Base-by-base conservation (phyloP, 2,329 filamentous ascomycete genomes). In the Bipolaris cookei region DNA sequence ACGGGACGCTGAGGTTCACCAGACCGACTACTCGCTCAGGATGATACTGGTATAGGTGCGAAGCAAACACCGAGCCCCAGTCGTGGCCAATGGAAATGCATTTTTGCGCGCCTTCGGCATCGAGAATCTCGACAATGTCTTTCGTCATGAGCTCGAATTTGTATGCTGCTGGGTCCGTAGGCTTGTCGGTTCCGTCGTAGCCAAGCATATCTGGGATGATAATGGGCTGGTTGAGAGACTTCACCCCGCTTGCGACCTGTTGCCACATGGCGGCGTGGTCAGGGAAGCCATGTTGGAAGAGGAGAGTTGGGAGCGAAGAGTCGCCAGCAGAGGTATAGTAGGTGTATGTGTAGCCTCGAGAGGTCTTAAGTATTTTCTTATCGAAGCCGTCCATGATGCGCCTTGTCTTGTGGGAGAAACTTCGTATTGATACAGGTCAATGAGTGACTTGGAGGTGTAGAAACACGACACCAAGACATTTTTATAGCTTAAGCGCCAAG, bases 211-310 rank as follows among this genome's bases (percentile, higher is more conserved):
- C 77, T 5, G 74, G 74, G 11, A 73, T 66, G 47, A 79, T 62
- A 56, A 79, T 71, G 30, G 77, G 74, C 64, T 80, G 74, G 48
- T 76, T 73, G 3, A 75, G 69, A 6, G 75, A 61, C n/a, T 77
- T 71, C 7, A 83, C 71, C 21, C 76, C 61, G 32, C 73, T 73
- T 16, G 80, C 69, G 16, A 82, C 65, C 28, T 76, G 72, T 10
- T 73, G 65, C 81, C 81, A 84, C 23, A 82, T 69, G 2, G 71
- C 69, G 0, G 81, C 79, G 37, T 74, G 69, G 59, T 83, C 81
- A 4, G 83, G 82, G 63, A 79, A 84, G 55, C 83, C 83, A 68
- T 84, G 83, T 16, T 79, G 83, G 52, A 74, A 63, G 51, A 73
- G 45, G 13, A 74, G 61, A 6, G 68, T 62, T 6, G 70, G 69